Conservation (phyloP, 305 asterid species). For the Solanum chacoense region DNA sequence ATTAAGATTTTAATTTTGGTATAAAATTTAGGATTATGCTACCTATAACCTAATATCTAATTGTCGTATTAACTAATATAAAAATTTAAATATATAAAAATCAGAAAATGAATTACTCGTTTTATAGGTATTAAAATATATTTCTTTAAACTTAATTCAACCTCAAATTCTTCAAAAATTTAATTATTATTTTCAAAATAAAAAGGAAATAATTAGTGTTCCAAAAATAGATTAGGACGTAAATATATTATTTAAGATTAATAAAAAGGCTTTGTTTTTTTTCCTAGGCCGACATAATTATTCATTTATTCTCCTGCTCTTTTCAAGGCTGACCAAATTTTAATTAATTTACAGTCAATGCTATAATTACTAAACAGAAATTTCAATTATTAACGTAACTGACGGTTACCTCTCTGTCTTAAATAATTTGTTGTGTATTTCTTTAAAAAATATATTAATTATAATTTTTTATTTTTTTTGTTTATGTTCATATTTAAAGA, state of each 20-base stretch:
- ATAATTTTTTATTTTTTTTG: too few species aligned
- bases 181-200: neutral
- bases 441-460: too few species aligned
- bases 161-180: neutral
- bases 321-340: neutral
- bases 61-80: neutral
- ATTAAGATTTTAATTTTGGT: neutral
- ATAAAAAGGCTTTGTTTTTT: neutral
- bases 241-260: neutral
- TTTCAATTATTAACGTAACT: neutral
- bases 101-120: neutral
- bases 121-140: neutral
- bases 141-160: neutral
- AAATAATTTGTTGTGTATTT: neutral
- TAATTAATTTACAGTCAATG: neutral
- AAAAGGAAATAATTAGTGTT: neutral
- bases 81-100: too few species aligned
- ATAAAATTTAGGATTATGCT: neutral
- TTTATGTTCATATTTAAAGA: neutral
- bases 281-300: neutral
- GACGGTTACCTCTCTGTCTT: neutral
- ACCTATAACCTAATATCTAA: neutral
- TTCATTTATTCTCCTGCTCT: neutral
- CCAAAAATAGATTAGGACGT: neutral
- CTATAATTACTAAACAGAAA: neutral